These are phyloP conservation scores for Macrolepiota albuminosa DNA, from an alignment of 768 basidiomycete genomes.

Conservation along the genomic window DNA sequence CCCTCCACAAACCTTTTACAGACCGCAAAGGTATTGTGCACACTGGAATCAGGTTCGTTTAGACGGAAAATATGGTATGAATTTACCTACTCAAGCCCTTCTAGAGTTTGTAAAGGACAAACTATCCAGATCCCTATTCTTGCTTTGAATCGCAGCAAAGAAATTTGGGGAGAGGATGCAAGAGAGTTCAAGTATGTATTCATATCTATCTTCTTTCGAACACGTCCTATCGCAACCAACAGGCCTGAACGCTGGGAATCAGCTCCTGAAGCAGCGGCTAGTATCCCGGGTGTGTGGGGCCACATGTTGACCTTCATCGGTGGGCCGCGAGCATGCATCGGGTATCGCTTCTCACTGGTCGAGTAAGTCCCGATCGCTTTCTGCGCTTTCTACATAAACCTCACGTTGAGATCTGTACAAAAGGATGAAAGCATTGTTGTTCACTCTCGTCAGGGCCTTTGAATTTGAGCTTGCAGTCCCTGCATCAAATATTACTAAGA, in stretches of 20 bases:
- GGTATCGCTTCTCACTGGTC: constrained; percentile 57
- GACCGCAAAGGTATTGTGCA: constrained; percentile 37
- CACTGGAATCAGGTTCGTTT: constrained; percentile 31
- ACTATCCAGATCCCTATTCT: constrained; percentile 46
- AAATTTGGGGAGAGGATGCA: constrained; percentile 63
- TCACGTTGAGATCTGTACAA: background rate
- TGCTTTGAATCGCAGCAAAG: constrained; percentile 45
- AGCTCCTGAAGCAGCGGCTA: constrained; percentile 35
- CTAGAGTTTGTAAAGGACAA: constrained; percentile 40
- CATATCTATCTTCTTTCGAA: background rate
- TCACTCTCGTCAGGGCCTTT: constrained; percentile 47
- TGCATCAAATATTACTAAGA: constrained; percentile 34
- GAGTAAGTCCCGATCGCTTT: constrained; percentile 29
- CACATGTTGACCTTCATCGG: constrained; percentile 59
- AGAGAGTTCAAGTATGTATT: constrained; percentile 47
- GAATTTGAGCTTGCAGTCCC: constrained; percentile 53
- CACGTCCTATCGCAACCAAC: constrained; percentile 20
- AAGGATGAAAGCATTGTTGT: constrained; percentile 37
- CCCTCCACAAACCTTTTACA: constrained; percentile 41
- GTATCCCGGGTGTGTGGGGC: constrained; percentile 58
- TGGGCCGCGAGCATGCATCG: constrained; percentile 63
- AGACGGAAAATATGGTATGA: background rate
- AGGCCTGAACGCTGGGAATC: constrained; percentile 65
- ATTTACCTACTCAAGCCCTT: background rate
- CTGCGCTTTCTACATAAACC: background rate